Evolutionary conservation across 768 basidiomycete species (phyloP).

Genomic region (Exidia glandulosa): DNA sequence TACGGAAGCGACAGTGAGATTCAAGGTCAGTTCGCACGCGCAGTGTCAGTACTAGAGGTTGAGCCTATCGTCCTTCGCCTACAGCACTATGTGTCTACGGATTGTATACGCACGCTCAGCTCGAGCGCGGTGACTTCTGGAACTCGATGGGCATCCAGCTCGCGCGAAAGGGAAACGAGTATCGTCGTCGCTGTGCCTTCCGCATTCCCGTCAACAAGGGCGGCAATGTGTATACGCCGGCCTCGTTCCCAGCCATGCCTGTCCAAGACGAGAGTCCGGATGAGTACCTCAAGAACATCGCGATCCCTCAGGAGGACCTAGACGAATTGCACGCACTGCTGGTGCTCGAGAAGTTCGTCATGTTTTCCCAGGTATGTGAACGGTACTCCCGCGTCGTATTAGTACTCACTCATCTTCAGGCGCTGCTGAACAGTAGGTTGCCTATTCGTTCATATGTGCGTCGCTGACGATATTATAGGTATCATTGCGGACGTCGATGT

Average conservation of each 20-base stretch:
- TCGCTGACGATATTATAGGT: conserved; percentile 18
- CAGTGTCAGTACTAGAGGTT: conserved; percentile 13
- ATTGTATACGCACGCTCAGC: conserved; percentile 37
- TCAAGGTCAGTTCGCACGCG: neutral
- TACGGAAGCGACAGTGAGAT: conserved; percentile 18
- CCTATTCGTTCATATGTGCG: neutral
- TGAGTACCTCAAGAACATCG: neutral
- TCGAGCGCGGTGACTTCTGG: conserved; percentile 33
- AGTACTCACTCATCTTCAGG: conserved; percentile 6
- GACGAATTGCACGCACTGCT: conserved; percentile 42
- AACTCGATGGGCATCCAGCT: conserved; percentile 32
- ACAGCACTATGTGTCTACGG: conserved; percentile 40
- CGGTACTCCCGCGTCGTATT: neutral
- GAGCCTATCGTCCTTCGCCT: conserved; percentile 11
- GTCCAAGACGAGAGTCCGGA: conserved; percentile 1
- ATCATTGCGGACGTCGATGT: conserved; percentile 41
- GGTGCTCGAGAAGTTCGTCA: conserved; percentile 43
- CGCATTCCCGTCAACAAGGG: conserved; percentile 26
- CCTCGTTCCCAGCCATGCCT: conserved; percentile 37
- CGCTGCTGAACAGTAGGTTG: conserved; percentile 25
- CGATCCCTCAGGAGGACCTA: neutral
- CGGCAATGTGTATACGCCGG: conserved; percentile 37
- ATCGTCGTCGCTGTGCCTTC: conserved; percentile 38
- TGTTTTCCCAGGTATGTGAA: conserved; percentile 27
- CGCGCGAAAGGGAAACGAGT: conserved; percentile 36